Percentiles rank a stretch among this genome's conserved stretches.
phyloP scores from a whole-genome alignment of 805 yeast genomes.

The Vanderwaltozyma yarrowii region DNA sequence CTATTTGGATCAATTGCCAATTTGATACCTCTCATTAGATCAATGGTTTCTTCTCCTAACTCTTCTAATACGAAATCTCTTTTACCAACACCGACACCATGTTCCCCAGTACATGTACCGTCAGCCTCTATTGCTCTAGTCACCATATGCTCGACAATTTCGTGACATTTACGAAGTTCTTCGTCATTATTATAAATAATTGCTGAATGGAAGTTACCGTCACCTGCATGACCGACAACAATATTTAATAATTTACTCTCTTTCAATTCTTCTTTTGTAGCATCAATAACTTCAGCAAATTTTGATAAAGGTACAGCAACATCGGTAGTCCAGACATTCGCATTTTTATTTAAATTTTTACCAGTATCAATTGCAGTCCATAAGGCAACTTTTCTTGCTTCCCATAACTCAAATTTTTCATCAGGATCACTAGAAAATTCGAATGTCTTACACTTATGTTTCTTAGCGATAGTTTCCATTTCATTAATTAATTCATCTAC shows the following conservation, averaged over 20 bases:
- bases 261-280: conserved; percentile 50
- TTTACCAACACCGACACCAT: conserved; percentile 78
- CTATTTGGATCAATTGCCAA: conserved; percentile 64
- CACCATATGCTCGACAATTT: conserved; percentile 52
- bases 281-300: conserved; percentile 51
- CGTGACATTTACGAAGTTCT: conserved; percentile 36
- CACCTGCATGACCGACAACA: conserved; percentile 74
- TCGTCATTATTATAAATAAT: conserved; percentile 47
- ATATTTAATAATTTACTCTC: conserved; percentile 44
- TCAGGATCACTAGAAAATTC: conserved; percentile 54
- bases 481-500: conserved; percentile 37
- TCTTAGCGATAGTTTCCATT: conserved; percentile 41
- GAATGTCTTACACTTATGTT: conserved; percentile 46
- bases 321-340: conserved; percentile 65
- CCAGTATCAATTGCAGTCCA: conserved; percentile 67
- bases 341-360: conserved; percentile 33
- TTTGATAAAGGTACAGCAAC: conserved; percentile 73
- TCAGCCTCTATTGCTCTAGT: conserved; percentile 55
- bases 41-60: conserved; percentile 57
- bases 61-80: conserved; percentile 50
- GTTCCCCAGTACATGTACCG: conserved; percentile 84
- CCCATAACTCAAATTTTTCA: conserved; percentile 60
- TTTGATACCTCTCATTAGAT: conserved; percentile 64
- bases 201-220: conserved; percentile 70
- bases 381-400: conserved; percentile 61